These are phyloP conservation scores for Annulohypoxylon moriforme DNA, from an alignment of 495 filamentous ascomycete species.

Conservation along the genomic window DNA sequence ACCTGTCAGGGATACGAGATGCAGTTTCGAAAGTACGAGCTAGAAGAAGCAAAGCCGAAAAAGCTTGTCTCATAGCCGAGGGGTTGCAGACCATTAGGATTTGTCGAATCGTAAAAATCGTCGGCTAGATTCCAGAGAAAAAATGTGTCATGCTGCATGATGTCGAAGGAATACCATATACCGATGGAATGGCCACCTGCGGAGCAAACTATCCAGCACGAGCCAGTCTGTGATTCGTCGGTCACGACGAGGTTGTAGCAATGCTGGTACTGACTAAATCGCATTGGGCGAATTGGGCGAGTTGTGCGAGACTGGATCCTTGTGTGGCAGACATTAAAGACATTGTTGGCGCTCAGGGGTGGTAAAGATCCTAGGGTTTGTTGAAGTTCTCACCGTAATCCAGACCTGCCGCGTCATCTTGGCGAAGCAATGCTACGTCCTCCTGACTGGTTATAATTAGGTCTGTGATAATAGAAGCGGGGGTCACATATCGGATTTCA, in stretches of 20 bases:
- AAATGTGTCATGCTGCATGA: constrained; percentile 3
- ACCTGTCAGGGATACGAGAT: neutral
- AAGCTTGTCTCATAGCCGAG: constrained; percentile 10
- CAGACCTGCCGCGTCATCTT: constrained; percentile 36
- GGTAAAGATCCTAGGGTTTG: constrained; percentile 6
- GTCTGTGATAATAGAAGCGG: neutral
- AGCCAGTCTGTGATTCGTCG: constrained; percentile 6
- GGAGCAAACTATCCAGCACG: neutral
- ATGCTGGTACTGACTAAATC: constrained; percentile 13
- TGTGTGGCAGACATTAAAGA: neutral
- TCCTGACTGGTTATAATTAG: constrained; percentile 23
- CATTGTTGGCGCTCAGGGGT: constrained; percentile 5
- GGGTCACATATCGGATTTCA: constrained; percentile 3
- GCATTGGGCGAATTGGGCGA: constrained; percentile 1
- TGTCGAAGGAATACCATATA: neutral
- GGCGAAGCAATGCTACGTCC: constrained; percentile 28
- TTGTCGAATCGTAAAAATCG: neutral
- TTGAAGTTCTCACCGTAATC: constrained; percentile 15
- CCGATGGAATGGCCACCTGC: constrained; percentile 17
- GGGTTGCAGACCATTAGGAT: neutral
- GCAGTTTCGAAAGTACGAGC: neutral
- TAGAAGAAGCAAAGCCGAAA: constrained; percentile 6
- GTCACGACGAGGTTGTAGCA: neutral
- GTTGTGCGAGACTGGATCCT: neutral
- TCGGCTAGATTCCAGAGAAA: neutral